Percentiles rank a stretch among this genome's conserved stretches.
Evolutionary conservation across 2,329 filamentous ascomycete genomes (phyloP).

Genomic region (Aspergillus pseudoviridinutans): DNA sequence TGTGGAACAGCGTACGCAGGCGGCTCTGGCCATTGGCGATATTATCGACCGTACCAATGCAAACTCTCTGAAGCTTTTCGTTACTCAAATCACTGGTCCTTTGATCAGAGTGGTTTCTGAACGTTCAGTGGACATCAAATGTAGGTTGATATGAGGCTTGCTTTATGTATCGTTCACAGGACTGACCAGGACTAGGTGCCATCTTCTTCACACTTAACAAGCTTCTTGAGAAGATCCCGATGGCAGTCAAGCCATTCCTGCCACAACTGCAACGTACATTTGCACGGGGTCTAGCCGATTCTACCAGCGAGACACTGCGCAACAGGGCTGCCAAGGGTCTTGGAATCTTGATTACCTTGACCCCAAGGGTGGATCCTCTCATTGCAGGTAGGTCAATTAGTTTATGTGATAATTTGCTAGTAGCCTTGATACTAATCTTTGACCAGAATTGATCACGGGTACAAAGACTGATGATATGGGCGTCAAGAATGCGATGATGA

Average conservation of each 20-base stretch:
- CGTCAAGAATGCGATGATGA: slow-evolving; percentile 93
- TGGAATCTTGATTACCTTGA: slow-evolving; percentile 92
- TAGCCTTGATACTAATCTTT: slow-evolving; percentile 3
- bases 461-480: slow-evolving; percentile 84
- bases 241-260: slow-evolving; percentile 92
- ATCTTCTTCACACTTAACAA: slow-evolving; percentile 94
- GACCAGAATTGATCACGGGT: slow-evolving; percentile 81
- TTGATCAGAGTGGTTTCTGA: slow-evolving; percentile 97
- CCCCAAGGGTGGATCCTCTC: slow-evolving; percentile 89
- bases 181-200: slow-evolving; percentile 54
- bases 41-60: slow-evolving; percentile 89
- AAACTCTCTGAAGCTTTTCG: slow-evolving; percentile 84
- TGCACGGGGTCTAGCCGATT: slow-evolving; percentile 90
- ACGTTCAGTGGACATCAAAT: slow-evolving; percentile 89
- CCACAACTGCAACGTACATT: slow-evolving; percentile 96
- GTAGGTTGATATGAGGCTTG: slow-evolving; percentile 23
- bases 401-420: slow-evolving; percentile 3
- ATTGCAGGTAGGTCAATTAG: slow-evolving; percentile 53
- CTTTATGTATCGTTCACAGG: neutral
- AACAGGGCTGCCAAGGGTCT: slow-evolving; percentile 88
- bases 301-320: slow-evolving; percentile 82
- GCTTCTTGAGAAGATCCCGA: slow-evolving; percentile 91
- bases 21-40: slow-evolving; percentile 90
- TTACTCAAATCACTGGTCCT: slow-evolving; percentile 95
- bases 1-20: slow-evolving; percentile 83